These are phyloP conservation scores for Fusarium brachygibbosum DNA, from an alignment of 2,329 filamentous ascomycete genomes.

Conservation along the genomic window DNA sequence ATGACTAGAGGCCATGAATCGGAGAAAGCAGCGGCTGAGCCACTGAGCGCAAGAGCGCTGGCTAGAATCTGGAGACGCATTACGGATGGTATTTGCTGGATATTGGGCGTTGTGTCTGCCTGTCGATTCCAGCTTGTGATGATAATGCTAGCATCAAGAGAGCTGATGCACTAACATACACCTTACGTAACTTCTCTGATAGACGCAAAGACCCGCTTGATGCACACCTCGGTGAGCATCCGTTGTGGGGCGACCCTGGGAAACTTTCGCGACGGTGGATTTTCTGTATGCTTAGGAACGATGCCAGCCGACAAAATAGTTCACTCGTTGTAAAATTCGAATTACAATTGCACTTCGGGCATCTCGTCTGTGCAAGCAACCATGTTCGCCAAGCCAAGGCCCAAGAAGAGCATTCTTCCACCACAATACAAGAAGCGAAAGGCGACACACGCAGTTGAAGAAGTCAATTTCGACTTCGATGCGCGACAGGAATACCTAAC, in stretches of 20 bases:
- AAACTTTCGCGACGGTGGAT: slow-evolving; percentile 46
- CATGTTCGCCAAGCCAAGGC: slow-evolving; percentile 70
- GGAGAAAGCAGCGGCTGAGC: slow-evolving; percentile 78
- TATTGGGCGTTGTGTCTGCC: slow-evolving; percentile 44
- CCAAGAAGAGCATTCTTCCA: slow-evolving; percentile 69
- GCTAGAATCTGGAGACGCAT: slow-evolving; percentile 70
- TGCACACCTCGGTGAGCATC: slow-evolving; percentile 49
- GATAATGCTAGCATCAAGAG: slow-evolving; percentile 33
- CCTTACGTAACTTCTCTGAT: slow-evolving; percentile 50
- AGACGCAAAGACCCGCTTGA: slow-evolving; percentile 38
- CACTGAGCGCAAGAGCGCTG: slow-evolving; percentile 67
- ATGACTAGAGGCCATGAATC: slow-evolving; percentile 92
- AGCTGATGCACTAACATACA: slow-evolving; percentile 44
- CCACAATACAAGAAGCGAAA: slow-evolving; percentile 77
- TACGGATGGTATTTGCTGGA: slow-evolving; percentile 48
- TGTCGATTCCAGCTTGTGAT: slow-evolving; percentile 48
- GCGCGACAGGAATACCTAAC: slow-evolving; percentile 90
- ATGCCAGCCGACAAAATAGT: slow-evolving; percentile 20
- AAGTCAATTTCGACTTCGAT: slow-evolving; percentile 85
- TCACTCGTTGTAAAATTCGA: slow-evolving; percentile 1
- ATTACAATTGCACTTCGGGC: neutral
- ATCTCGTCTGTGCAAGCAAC: slow-evolving; percentile 5
- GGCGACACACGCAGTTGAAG: slow-evolving; percentile 72
- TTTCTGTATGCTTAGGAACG: slow-evolving; percentile 29
- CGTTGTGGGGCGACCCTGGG: slow-evolving; percentile 20